Evolutionary conservation across 2,329 filamentous ascomycete species (phyloP), one percentile per base, ranked within the genome.

Genomic region (Hypoxylon sp.): DNA sequence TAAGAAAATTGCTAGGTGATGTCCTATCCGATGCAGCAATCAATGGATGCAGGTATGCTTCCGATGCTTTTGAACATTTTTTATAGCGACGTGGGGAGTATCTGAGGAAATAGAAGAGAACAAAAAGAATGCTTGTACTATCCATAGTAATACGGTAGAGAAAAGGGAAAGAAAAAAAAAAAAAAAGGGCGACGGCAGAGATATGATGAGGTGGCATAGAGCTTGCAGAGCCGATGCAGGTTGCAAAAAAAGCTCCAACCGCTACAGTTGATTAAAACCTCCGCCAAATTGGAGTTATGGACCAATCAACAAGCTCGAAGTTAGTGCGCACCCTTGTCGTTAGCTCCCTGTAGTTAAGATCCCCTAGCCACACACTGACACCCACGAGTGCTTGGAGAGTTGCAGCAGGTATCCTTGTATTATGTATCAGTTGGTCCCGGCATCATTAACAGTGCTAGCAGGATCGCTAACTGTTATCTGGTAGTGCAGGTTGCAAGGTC

Each of bases 191-290:
- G 17, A 57, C 22, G 42, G 35, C 39, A 62, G 35, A 54, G 37
- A 46, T 59, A 64, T 69, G 67, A 61, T 66, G 63, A 67, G 51
- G 63, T 66, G 58, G 62, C 60, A 70, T 60, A 59, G 48, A 64
- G 51, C 37, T 63, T 66, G 46, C 59, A 61, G 60, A 63, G 47
- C 54, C 66, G 51, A 59, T 59, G 61, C 47, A 62, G 39, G 44
- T 39, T 60, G 50, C 19, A 44, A 62, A 48, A 51, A 52, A 62
- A 68, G 68, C 62, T 69, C 59, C 51, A 61, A 63, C 59, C 61
- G 59, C 29, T 48, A 44, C 55, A 55, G 55, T 71, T 67, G 60
- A 71, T 67, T 69, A 71, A 71, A 71, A 67, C 60, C 63, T 67
- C 66, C 59, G 63, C 60, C 63, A 58, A 67, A 59, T 60, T 69